These are phyloP conservation scores for Rhodomyrtus tomentosa DNA, from an alignment of 345 rosid genomes.

Conservation along the genomic window DNA sequence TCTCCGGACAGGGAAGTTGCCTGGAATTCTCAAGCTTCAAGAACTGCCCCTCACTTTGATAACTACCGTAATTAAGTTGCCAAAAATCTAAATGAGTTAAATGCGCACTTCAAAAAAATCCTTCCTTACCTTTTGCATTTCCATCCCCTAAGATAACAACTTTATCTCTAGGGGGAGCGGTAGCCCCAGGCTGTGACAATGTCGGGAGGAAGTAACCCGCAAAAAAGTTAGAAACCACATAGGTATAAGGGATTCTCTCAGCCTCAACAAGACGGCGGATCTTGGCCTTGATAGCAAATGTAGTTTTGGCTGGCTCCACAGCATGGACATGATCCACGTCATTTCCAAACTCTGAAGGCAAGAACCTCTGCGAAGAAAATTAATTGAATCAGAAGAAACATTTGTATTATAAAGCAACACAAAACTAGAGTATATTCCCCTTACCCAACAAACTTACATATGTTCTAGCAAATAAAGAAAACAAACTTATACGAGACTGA, in stretches of 20 bases:
- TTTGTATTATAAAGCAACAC: background rate
- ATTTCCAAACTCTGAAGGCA: slow-evolving; percentile 1
- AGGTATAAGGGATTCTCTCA: slow-evolving; percentile 1
- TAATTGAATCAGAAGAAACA: background rate
- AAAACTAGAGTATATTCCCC: background rate
- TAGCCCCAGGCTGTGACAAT: background rate
- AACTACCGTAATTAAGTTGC: background rate
- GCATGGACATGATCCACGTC: background rate
- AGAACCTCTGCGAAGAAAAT: background rate
- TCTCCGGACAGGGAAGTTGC: background rate
- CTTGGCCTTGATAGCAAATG: background rate
- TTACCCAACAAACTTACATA: background rate
- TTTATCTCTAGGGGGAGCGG: slow-evolving; percentile 1
- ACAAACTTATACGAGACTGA: background rate
- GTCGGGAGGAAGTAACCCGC: slow-evolving; percentile 2
- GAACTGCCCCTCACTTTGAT: background rate
- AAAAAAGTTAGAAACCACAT: background rate
- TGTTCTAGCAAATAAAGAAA: background rate
- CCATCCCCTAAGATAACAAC: slow-evolving; percentile 6
- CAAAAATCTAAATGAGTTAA: background rate
- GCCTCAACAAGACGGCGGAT: slow-evolving; percentile 1
- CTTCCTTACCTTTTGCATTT: background rate
- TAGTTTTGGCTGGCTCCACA: background rate
- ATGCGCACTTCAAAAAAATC: background rate
- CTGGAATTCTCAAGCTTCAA: background rate